Base-by-base conservation (phyloP, 2,329 filamentous ascomycete genomes). In the Paecilomyces sp. region DNA sequence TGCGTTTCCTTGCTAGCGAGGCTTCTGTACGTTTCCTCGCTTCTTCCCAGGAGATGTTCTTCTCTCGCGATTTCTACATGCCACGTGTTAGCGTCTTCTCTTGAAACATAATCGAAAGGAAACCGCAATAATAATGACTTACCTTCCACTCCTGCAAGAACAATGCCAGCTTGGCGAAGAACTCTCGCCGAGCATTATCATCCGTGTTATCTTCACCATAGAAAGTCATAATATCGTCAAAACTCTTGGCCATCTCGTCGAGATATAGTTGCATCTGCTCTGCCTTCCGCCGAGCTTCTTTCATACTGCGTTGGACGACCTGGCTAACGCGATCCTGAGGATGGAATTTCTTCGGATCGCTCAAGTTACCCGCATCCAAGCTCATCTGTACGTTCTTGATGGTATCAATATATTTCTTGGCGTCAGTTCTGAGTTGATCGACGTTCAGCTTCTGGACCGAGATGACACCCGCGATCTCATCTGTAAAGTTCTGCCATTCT, bases 261-360 rank as follows among this genome's bases (percentile, higher is more conserved):
- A 97, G 80, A 74, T 96, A 97, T 24, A 97, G 80, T 71, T 91
- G 85, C 87, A 97, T 89, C 79, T 97, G 94, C 75, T 97, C 93
- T 2, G 94, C 92, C 80, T 97, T 99, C 68, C 93, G 85, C 63
- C 94, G 82, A 22, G 94, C 94, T 66, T 99, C 94, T 79, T 97
- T 97, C 93, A 99, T 97, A 65, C 85, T 88, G 57, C 93, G 84
- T 76, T 96, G 91, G 58, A 96, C 92, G 34, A 97, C 83, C 76
- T 95, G 90, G 63, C 88, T 89, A 52, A 97, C 92, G 62, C 94
- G 90, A 74, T 99, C 94, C 76, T 97, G 91, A 18, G 94, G 93
- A 72, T 99, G 94, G 82, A 99, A 99, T 69, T 93, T 95, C 82
- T 94, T 97, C 53, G 93, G 89, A 72, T 99, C 94, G 72, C 91